phyloP scores from a whole-genome alignment of 2,329 filamentous ascomycete genomes.

The Colletotrichum echinochloae region DNA sequence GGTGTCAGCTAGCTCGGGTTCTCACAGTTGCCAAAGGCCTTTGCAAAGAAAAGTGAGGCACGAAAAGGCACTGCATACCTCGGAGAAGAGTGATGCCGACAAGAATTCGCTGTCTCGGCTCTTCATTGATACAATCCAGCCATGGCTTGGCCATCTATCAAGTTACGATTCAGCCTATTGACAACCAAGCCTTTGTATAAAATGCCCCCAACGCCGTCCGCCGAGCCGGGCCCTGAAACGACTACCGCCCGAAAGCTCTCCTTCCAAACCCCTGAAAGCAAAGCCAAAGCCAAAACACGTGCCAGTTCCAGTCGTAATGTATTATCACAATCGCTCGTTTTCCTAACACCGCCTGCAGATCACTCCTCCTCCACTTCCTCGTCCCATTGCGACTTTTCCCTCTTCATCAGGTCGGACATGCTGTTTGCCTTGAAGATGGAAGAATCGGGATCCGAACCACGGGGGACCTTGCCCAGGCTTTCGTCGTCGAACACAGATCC shows the following conservation, averaged over 20 bases:
- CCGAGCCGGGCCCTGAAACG: conserved; percentile 8
- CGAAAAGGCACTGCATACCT: not conserved
- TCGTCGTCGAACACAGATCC: conserved; percentile 91
- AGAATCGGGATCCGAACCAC: conserved; percentile 70
- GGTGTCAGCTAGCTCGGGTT: not conserved
- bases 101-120: conserved; percentile 16
- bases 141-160: not conserved
- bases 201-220: conserved; percentile 29
- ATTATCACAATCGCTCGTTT: conserved; percentile 9
- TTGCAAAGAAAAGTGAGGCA: not conserved
- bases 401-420: conserved; percentile 80
- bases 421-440: conserved; percentile 79
- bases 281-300: conserved; percentile 7
- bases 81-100: not conserved
- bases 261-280: conserved; percentile 6
- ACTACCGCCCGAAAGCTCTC: conserved; percentile 16
- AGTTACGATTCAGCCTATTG: not conserved
- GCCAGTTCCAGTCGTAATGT: conserved; percentile 26
- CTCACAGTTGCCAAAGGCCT: not conserved
- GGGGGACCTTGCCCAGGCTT: conserved; percentile 78
- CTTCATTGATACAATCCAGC: not conserved
- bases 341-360: not conserved
- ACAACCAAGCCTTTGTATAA: conserved; percentile 21
- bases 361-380: conserved; percentile 79
- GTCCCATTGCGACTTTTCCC: conserved; percentile 84